A percentile compares a stretch with the other conserved stretches of the same genome.
phyloP scores from a whole-genome alignment of 192 early-diverging fungal genomes.

The Phycomyces blakesleeanus region DNA sequence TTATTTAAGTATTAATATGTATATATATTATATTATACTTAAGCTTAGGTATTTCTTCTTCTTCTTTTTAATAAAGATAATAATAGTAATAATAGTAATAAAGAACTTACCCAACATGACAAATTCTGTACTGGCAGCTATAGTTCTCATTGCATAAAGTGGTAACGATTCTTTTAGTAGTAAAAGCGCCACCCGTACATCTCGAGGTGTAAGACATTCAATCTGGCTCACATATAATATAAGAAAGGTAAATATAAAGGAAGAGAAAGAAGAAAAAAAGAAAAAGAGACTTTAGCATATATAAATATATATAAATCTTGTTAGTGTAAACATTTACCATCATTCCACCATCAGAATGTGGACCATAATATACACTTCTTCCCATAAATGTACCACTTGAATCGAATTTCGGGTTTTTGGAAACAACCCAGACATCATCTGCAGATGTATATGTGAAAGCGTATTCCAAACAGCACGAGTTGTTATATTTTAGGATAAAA shows the following conservation, averaged over 20 bases:
- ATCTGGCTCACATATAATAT: constrained; percentile 22
- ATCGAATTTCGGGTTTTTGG: constrained; percentile 37
- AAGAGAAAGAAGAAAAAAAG: background rate
- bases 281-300: background rate
- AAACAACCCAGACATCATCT: constrained; percentile 52
- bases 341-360: constrained; percentile 33
- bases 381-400: constrained; percentile 41
- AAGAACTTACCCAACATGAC: constrained; percentile 44
- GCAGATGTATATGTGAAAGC: constrained; percentile 27
- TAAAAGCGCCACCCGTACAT: constrained; percentile 31
- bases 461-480: background rate
- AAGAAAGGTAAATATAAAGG: background rate
- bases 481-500: no score
- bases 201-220: constrained; percentile 36
- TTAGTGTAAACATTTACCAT: constrained; percentile 35
- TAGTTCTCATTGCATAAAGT: constrained; percentile 38
- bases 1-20: background rate
- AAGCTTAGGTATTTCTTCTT: background rate
- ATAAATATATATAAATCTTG: no score
- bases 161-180: constrained; percentile 4
- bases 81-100: background rate
- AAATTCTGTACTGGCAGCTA: constrained; percentile 47
- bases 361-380: constrained; percentile 45
- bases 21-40: background rate
- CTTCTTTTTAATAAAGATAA: no score